Conservation (phyloP, 2,329 filamentous ascomycete species). For the Calonectria pauciramosa region DNA sequence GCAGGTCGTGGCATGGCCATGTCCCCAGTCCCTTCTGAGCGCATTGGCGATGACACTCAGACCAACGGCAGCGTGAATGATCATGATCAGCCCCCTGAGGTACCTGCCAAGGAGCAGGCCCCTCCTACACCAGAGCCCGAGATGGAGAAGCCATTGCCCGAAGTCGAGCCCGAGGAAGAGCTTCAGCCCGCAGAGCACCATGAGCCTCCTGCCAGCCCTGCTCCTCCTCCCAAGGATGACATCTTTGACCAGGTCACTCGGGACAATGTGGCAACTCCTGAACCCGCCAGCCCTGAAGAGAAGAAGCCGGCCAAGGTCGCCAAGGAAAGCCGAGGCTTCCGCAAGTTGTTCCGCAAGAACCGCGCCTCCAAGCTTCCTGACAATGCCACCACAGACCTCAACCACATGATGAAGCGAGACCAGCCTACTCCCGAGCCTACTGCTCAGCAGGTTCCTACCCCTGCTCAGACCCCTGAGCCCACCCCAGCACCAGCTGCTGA, state of each 20-base stretch:
- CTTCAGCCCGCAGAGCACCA: constrained; percentile 21
- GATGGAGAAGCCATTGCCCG: constrained; percentile 34
- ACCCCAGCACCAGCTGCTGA: constrained; percentile 42
- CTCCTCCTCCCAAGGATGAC: constrained; percentile 45
- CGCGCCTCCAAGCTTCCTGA: constrained; percentile 69
- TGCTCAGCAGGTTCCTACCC: constrained; percentile 41
- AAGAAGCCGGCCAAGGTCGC: constrained; percentile 59
- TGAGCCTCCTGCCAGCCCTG: constrained; percentile 32
- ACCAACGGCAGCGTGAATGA: constrained; percentile 30
- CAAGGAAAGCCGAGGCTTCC: constrained; percentile 66
- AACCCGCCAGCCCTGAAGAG: constrained; percentile 58
- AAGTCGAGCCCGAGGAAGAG: constrained; percentile 18
- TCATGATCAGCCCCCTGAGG: constrained; percentile 52
- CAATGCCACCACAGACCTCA: constrained; percentile 65
- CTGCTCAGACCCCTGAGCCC: constrained; percentile 46
- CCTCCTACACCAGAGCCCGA: constrained; percentile 37
- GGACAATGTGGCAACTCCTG: constrained; percentile 41
- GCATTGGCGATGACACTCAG: constrained; percentile 41
- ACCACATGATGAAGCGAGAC: constrained; percentile 63
- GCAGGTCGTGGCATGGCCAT: constrained; percentile 75
- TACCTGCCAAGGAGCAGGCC: constrained; percentile 56
- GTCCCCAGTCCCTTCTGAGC: constrained; percentile 52
- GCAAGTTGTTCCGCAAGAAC: constrained; percentile 78
- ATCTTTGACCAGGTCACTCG: constrained; percentile 37
- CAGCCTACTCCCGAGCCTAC: constrained; percentile 42